These are phyloP conservation scores for Pseudogymnoascus sp. DNA, from an alignment of 2,329 filamentous ascomycete species.

Conservation along the genomic window DNA sequence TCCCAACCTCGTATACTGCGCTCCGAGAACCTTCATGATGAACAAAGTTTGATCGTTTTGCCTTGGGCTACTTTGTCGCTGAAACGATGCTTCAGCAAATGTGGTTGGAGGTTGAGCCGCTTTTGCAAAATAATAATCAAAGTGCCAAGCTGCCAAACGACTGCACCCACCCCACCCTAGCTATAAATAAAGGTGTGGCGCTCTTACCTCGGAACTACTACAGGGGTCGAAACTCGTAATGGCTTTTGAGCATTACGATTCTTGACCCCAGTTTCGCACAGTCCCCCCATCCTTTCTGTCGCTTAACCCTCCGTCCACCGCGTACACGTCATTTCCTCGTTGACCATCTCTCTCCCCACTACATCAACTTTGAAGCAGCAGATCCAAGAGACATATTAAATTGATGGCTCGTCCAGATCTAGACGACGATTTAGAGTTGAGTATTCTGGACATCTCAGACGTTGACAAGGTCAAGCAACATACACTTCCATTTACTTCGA, in stretches of 20 bases:
- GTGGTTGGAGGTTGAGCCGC: too few relatives aligned
- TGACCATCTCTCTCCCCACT: neutral
- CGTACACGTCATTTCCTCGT: neutral
- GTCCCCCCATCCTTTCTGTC: neutral
- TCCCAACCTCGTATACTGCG: too few relatives aligned
- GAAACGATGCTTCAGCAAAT: too few relatives aligned
- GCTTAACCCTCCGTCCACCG: neutral
- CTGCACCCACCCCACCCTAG: too few relatives aligned
- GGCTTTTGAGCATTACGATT: neutral
- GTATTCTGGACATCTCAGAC: slow-evolving; percentile 12
- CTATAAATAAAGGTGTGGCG: neutral
- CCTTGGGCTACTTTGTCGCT: too few relatives aligned
- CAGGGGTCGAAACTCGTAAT: neutral
- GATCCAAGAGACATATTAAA: neutral
- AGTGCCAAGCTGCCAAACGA: too few relatives aligned
- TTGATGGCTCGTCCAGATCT: neutral
- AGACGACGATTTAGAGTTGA: slow-evolving; percentile 4
- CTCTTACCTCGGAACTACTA: neutral
- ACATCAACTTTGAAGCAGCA: too few relatives aligned
- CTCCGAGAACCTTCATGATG: too few relatives aligned
- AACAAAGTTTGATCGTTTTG: too few relatives aligned
- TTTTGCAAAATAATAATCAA: too few relatives aligned
- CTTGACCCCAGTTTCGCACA: too few relatives aligned
- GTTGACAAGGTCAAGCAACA: slow-evolving; percentile 12
- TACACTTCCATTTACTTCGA: slow-evolving; percentile 4